Evolutionary conservation across 2,329 filamentous ascomycete genomes (phyloP).

Genomic region (Chaetomium globosum): DNA sequence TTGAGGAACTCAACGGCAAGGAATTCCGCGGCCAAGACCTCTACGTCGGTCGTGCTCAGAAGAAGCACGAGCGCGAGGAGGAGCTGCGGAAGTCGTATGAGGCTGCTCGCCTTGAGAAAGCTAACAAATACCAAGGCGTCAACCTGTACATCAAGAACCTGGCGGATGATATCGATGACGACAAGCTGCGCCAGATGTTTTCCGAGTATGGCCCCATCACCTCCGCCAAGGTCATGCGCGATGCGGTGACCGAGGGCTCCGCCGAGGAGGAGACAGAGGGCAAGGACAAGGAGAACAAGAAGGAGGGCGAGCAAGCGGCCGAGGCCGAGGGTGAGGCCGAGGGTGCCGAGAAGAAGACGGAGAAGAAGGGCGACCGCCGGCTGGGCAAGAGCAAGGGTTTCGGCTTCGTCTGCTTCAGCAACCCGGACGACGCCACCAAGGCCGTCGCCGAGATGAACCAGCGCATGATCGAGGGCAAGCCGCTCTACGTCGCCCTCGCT

Average conservation of each 20-base stretch:
- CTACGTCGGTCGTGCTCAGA: conserved; percentile 97
- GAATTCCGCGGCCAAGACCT: conserved; percentile 94
- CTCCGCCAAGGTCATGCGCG: conserved; percentile 99
- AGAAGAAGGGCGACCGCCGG: conserved; percentile 65
- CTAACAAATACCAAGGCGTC: conserved; percentile 98
- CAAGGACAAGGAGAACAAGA: conserved; percentile 53
- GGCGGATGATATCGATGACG: conserved; percentile 93
- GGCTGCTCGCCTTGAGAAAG: conserved; percentile 95
- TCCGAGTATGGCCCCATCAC: conserved; percentile 91
- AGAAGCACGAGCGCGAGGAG: conserved; percentile 99
- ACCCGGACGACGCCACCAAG: conserved; percentile 98
- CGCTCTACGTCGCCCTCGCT: conserved; percentile 93
- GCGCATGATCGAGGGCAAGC: conserved; percentile 97
- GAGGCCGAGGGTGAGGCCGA: conserved; percentile 53
- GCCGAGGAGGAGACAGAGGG: conserved; percentile 56
- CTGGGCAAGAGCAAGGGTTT: conserved; percentile 99
- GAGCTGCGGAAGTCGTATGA: conserved; percentile 99
- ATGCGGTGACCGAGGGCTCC: conserved; percentile 62
- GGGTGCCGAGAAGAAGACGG: conserved; percentile 60
- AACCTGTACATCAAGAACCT: conserved; percentile 99
- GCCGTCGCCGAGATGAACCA: conserved; percentile 99
- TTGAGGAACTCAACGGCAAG: conserved; percentile 87
- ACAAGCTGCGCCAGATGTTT: conserved; percentile 95
- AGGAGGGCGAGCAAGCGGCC: conserved; percentile 53
- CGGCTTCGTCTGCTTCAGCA: conserved; percentile 99